A percentile compares a stretch with the other conserved stretches of the same genome.
phyloP scores from a whole-genome alignment of 805 yeast genomes.

The Candida ortonii region DNA sequence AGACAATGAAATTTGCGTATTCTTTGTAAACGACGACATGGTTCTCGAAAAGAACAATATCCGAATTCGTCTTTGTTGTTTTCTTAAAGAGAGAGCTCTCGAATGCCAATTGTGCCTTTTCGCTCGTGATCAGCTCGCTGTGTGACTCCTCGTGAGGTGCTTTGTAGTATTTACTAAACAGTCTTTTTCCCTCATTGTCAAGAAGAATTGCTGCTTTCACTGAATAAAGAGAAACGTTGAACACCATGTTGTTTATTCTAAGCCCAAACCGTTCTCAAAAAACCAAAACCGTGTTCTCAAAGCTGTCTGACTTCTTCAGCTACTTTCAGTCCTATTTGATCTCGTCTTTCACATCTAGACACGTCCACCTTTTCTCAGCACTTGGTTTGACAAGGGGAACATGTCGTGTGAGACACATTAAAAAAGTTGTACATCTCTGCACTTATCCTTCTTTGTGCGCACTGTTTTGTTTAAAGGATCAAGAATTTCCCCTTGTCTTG shows the following conservation, averaged over 20 bases:
- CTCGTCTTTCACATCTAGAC: too few species aligned
- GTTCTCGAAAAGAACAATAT: slow-evolving; percentile 74
- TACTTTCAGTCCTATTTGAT: too few species aligned
- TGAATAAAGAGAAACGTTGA: slow-evolving; percentile 63
- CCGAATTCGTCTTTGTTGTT: slow-evolving; percentile 78
- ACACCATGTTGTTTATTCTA: slow-evolving; percentile 26
- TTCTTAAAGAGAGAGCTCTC: slow-evolving; percentile 71
- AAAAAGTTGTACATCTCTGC: too few species aligned
- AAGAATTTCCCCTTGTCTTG: too few species aligned
- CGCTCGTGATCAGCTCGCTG: slow-evolving; percentile 29
- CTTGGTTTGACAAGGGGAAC: too few species aligned
- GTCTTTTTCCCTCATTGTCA: slow-evolving; percentile 75
- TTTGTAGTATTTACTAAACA: slow-evolving; percentile 81
- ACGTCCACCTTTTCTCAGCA: too few species aligned
- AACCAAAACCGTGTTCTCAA: too few species aligned
- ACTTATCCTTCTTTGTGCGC: too few species aligned
- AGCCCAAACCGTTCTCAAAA: too few species aligned
- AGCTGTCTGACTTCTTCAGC: too few species aligned
- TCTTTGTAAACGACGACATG: slow-evolving; percentile 86
- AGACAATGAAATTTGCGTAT: slow-evolving; percentile 68
- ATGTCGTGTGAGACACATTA: too few species aligned
- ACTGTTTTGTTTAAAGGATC: too few species aligned
- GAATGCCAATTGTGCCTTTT: slow-evolving; percentile 68
- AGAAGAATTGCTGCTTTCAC: slow-evolving; percentile 77
- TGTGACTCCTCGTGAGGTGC: slow-evolving; percentile 51